Evolutionary conservation across 306 rosid genomes (phyloP), one percentile per base, ranked within the genome.

Genomic region (Pachyrhizus erosus): DNA sequence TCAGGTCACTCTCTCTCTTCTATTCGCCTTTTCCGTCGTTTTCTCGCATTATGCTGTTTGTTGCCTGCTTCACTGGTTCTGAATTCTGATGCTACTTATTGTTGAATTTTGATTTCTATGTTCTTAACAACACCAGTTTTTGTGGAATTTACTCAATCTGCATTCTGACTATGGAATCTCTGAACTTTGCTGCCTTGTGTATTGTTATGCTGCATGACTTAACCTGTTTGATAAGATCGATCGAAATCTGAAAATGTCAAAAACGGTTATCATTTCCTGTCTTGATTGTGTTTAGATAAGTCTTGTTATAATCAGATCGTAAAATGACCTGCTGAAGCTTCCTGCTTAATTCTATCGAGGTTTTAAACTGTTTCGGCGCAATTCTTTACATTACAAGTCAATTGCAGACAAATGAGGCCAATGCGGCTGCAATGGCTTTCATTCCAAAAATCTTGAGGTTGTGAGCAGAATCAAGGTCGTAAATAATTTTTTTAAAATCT

Each of bases 1-100:
- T 78, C 79, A 87, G 91, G 90, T 89, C 51, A 40, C 48, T 66
- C 58, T 67, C 81, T 51, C 46, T 48, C 54, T 58, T 12, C 21
- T 64, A 31, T 29, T 26, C 27, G 5, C 33, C 5, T 7, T 21
- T 23, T 29, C 31, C 43, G 12, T 2, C 24, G 10, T 64, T 57
- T 20, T 72, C 26, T 48, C 64, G 9, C 65, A 6, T 52, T 54
- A 39, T 11, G 65, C 6, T 51, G 2, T 7, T 31, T 54, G 40
- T 31, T 54, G 23, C 20, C 6, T 24, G 0, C 23, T 43, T 20
- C 20, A 5, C 18, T 5, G 2, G 2, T 24, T 70, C 75, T 60
- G 4, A 45, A 33, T 33, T 33, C n/a, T n/a, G n/a, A n/a, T 64
- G 21, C 12, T 62, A 40, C 1, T 39, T 11, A 34, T 39, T n/a